Conservation (phyloP, 768 basidiomycete genomes). For the Xerocomellus intermedius region DNA sequence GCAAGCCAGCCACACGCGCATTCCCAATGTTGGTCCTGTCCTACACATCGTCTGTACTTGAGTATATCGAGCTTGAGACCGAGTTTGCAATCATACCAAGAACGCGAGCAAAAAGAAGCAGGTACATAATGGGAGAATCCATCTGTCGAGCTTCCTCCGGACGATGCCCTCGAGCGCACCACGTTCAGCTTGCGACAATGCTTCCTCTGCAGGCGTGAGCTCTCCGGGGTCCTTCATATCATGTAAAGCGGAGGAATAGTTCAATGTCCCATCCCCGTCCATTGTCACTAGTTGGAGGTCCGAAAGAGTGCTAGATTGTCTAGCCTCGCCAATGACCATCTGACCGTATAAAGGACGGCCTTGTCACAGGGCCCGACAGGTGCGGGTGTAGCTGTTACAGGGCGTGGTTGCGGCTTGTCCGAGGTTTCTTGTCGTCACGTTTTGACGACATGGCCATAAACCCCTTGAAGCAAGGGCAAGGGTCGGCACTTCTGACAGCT, state of each 20-base stretch:
- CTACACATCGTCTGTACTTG: constrained; percentile 18
- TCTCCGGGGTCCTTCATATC: constrained; percentile 1
- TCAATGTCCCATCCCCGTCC: not conserved
- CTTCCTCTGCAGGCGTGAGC: not conserved
- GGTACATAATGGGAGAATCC: constrained; percentile 47
- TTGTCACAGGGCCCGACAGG: too few species aligned
- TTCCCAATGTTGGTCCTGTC: constrained; percentile 52
- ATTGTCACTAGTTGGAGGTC: not conserved
- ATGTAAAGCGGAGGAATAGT: not conserved
- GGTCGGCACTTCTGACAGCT: too few species aligned
- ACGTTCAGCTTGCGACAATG: constrained; percentile 4
- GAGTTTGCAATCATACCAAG: constrained; percentile 38
- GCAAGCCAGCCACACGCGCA: constrained; percentile 59
- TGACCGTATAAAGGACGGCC: too few species aligned
- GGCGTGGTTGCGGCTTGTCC: too few species aligned
- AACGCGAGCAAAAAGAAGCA: constrained; percentile 49
- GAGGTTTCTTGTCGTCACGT: too few species aligned
- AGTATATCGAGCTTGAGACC: not conserved
- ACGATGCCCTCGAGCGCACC: constrained; percentile 35
- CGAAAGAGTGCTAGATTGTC: too few species aligned
- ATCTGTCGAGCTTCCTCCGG: constrained; percentile 49
- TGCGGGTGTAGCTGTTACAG: too few species aligned
- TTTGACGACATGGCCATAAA: too few species aligned
- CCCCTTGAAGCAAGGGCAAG: too few species aligned
- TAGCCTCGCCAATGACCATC: too few species aligned